A percentile compares a stretch with the other conserved stretches of the same genome.
Evolutionary conservation across 2,329 filamentous ascomycete species (phyloP).

Genomic region (Penicillium capsulatum): DNA sequence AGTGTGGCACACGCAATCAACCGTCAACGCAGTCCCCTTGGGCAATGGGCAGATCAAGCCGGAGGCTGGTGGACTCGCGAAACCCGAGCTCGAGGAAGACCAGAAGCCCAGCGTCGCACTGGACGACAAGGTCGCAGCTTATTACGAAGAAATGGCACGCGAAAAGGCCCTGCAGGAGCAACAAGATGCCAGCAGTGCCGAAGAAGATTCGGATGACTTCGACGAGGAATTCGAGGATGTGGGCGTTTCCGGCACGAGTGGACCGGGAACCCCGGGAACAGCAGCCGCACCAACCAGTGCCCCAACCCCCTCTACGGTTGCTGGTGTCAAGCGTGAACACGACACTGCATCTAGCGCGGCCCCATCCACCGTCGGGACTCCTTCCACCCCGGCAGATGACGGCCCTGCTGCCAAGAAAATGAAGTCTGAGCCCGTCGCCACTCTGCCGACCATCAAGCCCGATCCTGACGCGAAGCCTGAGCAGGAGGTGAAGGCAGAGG

Average conservation of each 20-base stretch:
- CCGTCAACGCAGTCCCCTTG: slow-evolving; percentile 35
- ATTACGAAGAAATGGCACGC: slow-evolving; percentile 45
- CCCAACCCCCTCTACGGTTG: slow-evolving; percentile 19
- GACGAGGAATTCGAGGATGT: slow-evolving; percentile 46
- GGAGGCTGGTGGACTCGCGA: slow-evolving; percentile 32
- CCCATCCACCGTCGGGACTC: slow-evolving; percentile 37
- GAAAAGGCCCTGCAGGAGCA: slow-evolving; percentile 42
- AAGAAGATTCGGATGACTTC: slow-evolving; percentile 40
- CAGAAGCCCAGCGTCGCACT: slow-evolving; percentile 40
- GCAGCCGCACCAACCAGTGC: slow-evolving; percentile 27
- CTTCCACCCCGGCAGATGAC: slow-evolving; percentile 36
- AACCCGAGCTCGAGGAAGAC: slow-evolving; percentile 42
- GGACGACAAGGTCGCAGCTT: slow-evolving; percentile 46
- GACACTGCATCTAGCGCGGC: slow-evolving; percentile 39
- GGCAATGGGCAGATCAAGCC: slow-evolving; percentile 27
- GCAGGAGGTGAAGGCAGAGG: slow-evolving; percentile 19
- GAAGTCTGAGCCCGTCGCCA: slow-evolving; percentile 23
- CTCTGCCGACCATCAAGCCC: slow-evolving; percentile 11
- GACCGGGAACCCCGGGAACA: slow-evolving; percentile 33
- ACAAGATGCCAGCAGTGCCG: slow-evolving; percentile 40
- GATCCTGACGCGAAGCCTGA: slow-evolving; percentile 11
- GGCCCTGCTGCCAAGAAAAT: slow-evolving; percentile 43
- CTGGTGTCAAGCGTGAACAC: slow-evolving; percentile 37
- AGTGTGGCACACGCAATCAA: slow-evolving; percentile 52
- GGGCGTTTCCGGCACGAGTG: slow-evolving; percentile 35